Conservation (phyloP, 805 yeast species). For the Metschnikowia borealis region DNA sequence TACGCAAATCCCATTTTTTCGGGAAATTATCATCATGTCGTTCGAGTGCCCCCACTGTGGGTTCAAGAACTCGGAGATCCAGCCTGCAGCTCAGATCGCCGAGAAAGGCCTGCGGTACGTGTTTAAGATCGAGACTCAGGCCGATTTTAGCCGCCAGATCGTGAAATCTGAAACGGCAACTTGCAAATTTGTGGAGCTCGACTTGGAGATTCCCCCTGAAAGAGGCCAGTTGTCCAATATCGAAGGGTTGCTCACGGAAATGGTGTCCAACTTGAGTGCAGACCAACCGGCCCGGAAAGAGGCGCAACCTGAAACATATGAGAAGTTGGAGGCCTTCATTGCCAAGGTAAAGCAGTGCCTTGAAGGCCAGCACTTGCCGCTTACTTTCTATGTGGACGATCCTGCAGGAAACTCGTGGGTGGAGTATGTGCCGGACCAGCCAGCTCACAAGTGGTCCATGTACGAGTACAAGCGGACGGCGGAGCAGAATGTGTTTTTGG, state of each 20-base stretch:
- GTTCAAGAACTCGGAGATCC: conserved; percentile 85
- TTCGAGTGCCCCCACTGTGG: conserved; percentile 96
- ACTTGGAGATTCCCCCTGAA: conserved; percentile 92
- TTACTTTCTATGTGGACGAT: conserved; percentile 79
- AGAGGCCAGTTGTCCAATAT: conserved; percentile 90
- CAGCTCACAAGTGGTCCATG: conserved; percentile 86
- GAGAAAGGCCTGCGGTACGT: conserved; percentile 78
- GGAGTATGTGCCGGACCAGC: conserved; percentile 80
- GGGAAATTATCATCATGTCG: conserved; percentile 90
- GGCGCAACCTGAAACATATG: conserved; percentile 68
- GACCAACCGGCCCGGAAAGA: conserved; percentile 81
- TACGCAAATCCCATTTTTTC: conserved; percentile 86
- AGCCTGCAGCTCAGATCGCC: conserved; percentile 91
- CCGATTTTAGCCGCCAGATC: conserved; percentile 85
- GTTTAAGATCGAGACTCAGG: conserved; percentile 59
- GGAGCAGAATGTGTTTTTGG: conserved; percentile 82
- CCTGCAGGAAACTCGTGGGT: conserved; percentile 98
- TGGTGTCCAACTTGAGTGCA: conserved; percentile 70
- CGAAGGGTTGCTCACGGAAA: conserved; percentile 83
- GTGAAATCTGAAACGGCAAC: conserved; percentile 85
- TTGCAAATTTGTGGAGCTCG: conserved; percentile 77
- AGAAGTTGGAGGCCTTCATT: conserved; percentile 70
- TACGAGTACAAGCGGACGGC: conserved; percentile 78
- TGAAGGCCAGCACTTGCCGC: conserved; percentile 69
- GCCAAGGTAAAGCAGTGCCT: conserved; percentile 54